Conservation (phyloP, 345 rosid species). For the Luvunga scandens region DNA sequence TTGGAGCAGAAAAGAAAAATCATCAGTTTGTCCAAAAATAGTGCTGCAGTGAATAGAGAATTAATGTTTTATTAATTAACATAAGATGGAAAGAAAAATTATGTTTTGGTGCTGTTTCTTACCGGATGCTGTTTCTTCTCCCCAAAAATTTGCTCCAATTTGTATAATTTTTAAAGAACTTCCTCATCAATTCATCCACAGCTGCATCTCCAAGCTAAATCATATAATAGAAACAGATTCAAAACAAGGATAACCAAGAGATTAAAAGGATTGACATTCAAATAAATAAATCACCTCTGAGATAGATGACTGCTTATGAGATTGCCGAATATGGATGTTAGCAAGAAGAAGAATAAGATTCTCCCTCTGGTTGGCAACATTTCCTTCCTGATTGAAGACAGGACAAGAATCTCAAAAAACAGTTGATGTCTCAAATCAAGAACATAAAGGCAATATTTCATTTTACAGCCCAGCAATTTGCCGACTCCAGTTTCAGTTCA, state of each 20-base stretch:
- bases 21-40: background rate
- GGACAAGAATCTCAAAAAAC: constrained; percentile 3
- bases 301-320: constrained; percentile 46
- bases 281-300: constrained; percentile 47
- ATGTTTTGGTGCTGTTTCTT: constrained; percentile 14
- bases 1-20: background rate
- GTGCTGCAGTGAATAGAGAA: background rate
- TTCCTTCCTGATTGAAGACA: constrained; percentile 57
- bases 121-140: constrained; percentile 78
- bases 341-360: constrained; percentile 88
- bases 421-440: constrained; percentile 7
- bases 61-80: background rate
- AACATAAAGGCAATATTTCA: background rate
- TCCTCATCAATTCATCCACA: constrained; percentile 78
- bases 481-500: background rate
- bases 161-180: constrained; percentile 82
- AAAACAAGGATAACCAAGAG: constrained; percentile 11
- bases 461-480: background rate
- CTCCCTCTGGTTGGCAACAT: constrained; percentile 90
- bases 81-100: background rate
- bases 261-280: constrained; percentile 6
- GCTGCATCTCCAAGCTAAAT: constrained; percentile 70
- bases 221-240: constrained; percentile 18
- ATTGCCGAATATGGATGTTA: constrained; percentile 55
- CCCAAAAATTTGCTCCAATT: constrained; percentile 87